Percentiles rank a stretch among this genome's conserved stretches.
Conservation (phyloP, 2,329 filamentous ascomycete genomes). For the Juglanconis sp. region DNA sequence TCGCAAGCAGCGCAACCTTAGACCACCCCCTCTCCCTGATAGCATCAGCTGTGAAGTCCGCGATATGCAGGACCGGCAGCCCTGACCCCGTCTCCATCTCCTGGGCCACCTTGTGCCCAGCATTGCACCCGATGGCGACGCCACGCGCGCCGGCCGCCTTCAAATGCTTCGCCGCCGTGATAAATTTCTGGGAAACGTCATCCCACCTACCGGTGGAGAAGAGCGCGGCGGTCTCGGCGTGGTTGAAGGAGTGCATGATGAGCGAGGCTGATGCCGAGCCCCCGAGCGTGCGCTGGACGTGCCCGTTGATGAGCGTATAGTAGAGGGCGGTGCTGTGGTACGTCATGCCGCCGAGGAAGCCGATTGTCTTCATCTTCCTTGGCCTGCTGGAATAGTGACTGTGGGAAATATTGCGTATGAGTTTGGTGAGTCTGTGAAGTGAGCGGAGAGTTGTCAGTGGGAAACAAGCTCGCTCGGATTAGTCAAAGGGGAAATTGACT, state of each 20-base stretch:
- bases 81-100: constrained; percentile 9
- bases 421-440: no score
- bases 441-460: no score
- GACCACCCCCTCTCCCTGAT: constrained; percentile 3
- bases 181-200: constrained; percentile 37
- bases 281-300: constrained; percentile 15
- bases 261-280: constrained; percentile 15
- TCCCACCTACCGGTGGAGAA: constrained; percentile 45
- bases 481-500: no score
- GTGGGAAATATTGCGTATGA: background rate
- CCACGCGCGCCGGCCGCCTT: constrained; percentile 18
- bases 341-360: constrained; percentile 22
- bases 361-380: constrained; percentile 19
- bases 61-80: constrained; percentile 18
- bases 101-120: constrained; percentile 18
- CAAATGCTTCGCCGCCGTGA: constrained; percentile 27
- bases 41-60: constrained; percentile 14
- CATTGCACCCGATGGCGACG: constrained; percentile 21
- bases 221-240: constrained; percentile 20
- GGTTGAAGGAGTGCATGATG: constrained; percentile 22
- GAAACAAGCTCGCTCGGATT: no score
- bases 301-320: constrained; percentile 20
- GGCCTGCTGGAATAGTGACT: background rate
- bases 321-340: constrained; percentile 21
- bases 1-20: constrained; percentile 18